Base-by-base conservation (phyloP, 2,329 filamentous ascomycete species). In the Didymella exigua region DNA sequence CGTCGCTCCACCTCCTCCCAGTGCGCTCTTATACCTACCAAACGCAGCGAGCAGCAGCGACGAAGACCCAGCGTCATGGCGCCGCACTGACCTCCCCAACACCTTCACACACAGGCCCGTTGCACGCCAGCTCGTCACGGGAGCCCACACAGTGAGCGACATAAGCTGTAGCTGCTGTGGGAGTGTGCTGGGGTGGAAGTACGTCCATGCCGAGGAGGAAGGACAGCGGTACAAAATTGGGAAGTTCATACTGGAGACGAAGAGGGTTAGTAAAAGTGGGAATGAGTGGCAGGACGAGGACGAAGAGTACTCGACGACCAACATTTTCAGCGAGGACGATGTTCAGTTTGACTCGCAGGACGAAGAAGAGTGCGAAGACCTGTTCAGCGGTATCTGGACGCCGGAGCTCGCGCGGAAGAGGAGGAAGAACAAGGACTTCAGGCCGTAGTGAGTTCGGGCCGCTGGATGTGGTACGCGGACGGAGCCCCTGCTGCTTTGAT, bases 171-270 rank as follows among this genome's bases (percentile, higher is more conserved):
- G 76, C 4, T 77, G 79, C 41, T 88, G 85, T 58, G 82, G 80
- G 2, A 80, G 68, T 49, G 78, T 85, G 30, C 65, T 88, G 18
- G 85, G 85, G 2, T 88, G 85, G 85, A 87, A 88, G 70, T 88
- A 88, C 64, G 80, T 87, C 21, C 78, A 80, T 18, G 85, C 85
- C 0, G 83, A 84, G 55, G 84, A 87, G 60, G 84, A 86, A 54
- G 76, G 72, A 10, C 85, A 88, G 71, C 76, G 79, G 50, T 88
- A 88, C 65, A 88, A 88, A 66, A 82, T 87, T 2, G 85, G 85
- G n/a, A 87, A 87, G 66, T 87, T 84, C 60, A 88, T 88, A 24
- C 70, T 88, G 24, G 85, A 88, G 70, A 86, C 84, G 37, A 84
- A 81, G 70, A 75, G 80, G 48, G 81, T 85, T 8, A 79, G 77